A percentile compares a stretch with the other conserved stretches of the same genome.
Evolutionary conservation across 1,139 yeast genomes (phyloP).

Genomic region (Pneumocystis oryctolagi): DNA sequence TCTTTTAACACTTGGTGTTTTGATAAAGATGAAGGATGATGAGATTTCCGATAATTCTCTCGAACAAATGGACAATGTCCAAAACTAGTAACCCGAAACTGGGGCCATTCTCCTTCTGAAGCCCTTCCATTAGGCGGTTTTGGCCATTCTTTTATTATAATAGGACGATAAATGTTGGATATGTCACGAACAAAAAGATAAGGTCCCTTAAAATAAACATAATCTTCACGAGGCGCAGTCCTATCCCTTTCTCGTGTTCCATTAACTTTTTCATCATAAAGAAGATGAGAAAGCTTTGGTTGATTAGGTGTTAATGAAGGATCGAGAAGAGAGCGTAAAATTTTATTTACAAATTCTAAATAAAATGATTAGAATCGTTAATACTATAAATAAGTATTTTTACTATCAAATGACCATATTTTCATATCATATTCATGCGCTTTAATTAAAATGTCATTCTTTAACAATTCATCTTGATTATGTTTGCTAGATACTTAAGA

Average conservation of each 20-base stretch:
- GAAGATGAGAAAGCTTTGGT: conserved; percentile 41
- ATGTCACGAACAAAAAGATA: conserved; percentile 72
- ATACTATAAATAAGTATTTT: conserved; percentile 2
- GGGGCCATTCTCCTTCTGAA: conserved; percentile 41
- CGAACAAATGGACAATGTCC: conserved; percentile 58
- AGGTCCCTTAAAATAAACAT: conserved; percentile 62
- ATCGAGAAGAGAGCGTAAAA: conserved; percentile 58
- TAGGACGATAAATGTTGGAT: conserved; percentile 64
- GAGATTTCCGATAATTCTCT: conserved; percentile 23
- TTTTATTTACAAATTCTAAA: conserved; percentile 45
- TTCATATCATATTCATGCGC: conserved; percentile 51
- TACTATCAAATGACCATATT: conserved; percentile 70
- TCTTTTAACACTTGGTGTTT: neutral
- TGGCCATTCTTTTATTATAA: conserved; percentile 70
- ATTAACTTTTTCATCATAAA: conserved; percentile 77
- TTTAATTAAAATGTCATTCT: conserved; percentile 51
- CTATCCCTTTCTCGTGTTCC: conserved; percentile 77
- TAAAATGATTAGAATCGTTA: neutral
- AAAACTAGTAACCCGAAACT: conserved; percentile 22
- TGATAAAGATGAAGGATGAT: neutral
- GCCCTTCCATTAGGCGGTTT: conserved; percentile 28
- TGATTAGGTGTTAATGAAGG: conserved; percentile 8
- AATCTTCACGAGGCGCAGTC: conserved; percentile 66
- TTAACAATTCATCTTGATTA: conserved; percentile 25
- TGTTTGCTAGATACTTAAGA: neutral